phyloP scores from a whole-genome alignment of 768 basidiomycete genomes.

The Collybia mongolica region DNA sequence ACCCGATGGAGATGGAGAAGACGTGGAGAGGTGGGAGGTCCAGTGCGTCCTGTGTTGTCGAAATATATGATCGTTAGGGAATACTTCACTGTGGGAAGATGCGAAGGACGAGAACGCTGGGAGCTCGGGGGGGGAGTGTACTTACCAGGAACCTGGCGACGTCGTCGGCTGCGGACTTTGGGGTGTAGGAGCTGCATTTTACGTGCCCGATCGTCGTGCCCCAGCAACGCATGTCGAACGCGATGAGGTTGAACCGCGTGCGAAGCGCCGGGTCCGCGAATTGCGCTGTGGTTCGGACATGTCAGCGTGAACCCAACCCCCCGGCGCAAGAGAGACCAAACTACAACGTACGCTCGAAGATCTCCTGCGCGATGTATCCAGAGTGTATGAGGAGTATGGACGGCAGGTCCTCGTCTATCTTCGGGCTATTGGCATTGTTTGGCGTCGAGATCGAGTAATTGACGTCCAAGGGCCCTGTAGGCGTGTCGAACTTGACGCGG shows the following conservation, averaged over 20 bases:
- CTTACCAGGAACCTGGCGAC: conserved; percentile 31
- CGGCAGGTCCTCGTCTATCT: conserved; percentile 31
- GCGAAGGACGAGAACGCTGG: no score
- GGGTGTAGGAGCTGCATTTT: conserved; percentile 22
- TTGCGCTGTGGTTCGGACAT: conserved; percentile 21
- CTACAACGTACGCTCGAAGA: conserved; percentile 31
- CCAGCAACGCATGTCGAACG: conserved; percentile 30
- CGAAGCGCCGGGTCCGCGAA: conserved; percentile 32
- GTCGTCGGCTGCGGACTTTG: conserved; percentile 29
- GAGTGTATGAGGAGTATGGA: conserved; percentile 39
- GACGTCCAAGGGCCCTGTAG: conserved; percentile 25
- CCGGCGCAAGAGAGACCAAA: no score
- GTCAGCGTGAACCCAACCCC: no score
- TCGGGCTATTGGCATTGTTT: conserved; percentile 19
- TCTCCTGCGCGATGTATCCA: conserved; percentile 27
- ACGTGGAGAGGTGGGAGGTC: conserved; percentile 32
- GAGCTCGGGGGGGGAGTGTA: no score
- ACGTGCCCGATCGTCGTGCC: conserved; percentile 31
- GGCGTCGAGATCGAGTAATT: conserved; percentile 38
- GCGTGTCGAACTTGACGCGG: conserved; percentile 24
- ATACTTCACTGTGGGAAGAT: no score
- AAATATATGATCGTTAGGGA: no score
- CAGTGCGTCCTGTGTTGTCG: conserved; percentile 23
- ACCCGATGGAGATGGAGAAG: conserved; percentile 33
- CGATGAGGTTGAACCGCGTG: conserved; percentile 33